A percentile compares a stretch with the other conserved stretches of the same genome.
These are phyloP conservation scores for Tuber calosporum DNA, from an alignment of 495 filamentous ascomycete genomes.

Conservation along the genomic window DNA sequence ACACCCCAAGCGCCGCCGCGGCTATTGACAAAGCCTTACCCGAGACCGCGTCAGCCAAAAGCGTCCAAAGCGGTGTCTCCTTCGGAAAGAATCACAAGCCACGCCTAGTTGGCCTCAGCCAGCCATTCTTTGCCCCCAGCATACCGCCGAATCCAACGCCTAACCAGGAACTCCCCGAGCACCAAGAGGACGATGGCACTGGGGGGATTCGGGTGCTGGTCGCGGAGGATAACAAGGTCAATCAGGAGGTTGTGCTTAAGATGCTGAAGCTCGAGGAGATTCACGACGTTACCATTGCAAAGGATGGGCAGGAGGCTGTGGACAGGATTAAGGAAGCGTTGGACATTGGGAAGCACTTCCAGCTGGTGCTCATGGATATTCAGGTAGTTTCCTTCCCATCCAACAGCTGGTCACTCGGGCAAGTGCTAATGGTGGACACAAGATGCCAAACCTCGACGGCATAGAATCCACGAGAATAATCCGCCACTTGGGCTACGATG, in stretches of 20 bases:
- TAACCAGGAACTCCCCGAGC: constrained; percentile 36
- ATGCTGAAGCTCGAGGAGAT: constrained; percentile 66
- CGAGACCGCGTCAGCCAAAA: constrained; percentile 36
- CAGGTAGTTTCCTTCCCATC: constrained; percentile 24
- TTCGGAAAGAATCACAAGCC: constrained; percentile 55
- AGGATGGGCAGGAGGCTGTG: constrained; percentile 83
- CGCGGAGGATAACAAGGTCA: constrained; percentile 91
- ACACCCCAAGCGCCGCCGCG: constrained; percentile 47
- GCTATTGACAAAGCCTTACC: constrained; percentile 25
- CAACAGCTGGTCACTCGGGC: background rate
- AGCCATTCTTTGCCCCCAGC: constrained; percentile 71
- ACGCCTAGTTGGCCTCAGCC: constrained; percentile 71
- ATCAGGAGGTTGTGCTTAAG: constrained; percentile 81
- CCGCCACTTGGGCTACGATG: constrained; percentile 74
- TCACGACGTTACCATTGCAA: constrained; percentile 69
- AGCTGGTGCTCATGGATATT: constrained; percentile 91
- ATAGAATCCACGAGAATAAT: constrained; percentile 82
- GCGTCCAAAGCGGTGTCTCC: constrained; percentile 25
- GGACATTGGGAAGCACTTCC: constrained; percentile 62
- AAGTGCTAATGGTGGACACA: constrained; percentile 21
- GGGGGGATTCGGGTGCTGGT: constrained; percentile 73
- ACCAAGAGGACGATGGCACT: constrained; percentile 44
- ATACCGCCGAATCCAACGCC: constrained; percentile 40
- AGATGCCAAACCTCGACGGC: constrained; percentile 92
- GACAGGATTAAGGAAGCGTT: constrained; percentile 77